These are phyloP conservation scores for Orychophragmus violaceus DNA, from an alignment of 345 rosid species.

Conservation along the genomic window DNA sequence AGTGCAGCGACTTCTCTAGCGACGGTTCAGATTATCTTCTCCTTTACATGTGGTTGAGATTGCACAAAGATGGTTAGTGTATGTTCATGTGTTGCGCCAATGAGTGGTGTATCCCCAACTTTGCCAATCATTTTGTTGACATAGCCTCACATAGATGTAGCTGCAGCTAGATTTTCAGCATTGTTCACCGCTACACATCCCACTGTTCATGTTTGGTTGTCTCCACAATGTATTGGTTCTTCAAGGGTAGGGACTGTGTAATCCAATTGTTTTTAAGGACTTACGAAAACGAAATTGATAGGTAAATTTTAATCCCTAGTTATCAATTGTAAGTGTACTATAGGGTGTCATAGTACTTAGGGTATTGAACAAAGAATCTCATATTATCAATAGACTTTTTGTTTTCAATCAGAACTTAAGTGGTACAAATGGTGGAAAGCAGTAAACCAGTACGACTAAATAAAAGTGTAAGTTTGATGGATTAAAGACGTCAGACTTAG, in stretches of 20 bases:
- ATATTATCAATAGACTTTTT: too few relatives aligned
- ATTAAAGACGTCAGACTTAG: too few relatives aligned
- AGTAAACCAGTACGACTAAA: too few relatives aligned
- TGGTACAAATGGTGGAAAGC: too few relatives aligned
- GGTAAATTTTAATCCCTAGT: too few relatives aligned
- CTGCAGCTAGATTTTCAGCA: conserved; percentile 74
- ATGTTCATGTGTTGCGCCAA: conserved; percentile 68
- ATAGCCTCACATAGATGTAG: conserved; percentile 82
- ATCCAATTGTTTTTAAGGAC: conserved; percentile 51
- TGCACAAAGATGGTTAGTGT: too few relatives aligned
- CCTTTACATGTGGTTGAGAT: conserved; percentile 75
- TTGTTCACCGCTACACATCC: conserved; percentile 89
- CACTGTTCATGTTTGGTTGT: conserved; percentile 73
- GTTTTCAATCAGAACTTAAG: too few relatives aligned
- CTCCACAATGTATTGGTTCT: conserved; percentile 29
- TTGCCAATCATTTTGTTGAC: conserved; percentile 95
- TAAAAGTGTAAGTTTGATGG: too few relatives aligned
- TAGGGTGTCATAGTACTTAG: too few relatives aligned
- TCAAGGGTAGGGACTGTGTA: conserved; percentile 47
- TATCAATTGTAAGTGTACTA: too few relatives aligned
- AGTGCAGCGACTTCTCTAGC: conserved; percentile 91
- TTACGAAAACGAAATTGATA: too few relatives aligned
- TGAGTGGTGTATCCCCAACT: conserved; percentile 82
- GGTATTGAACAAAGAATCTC: too few relatives aligned
- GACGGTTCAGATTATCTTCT: conserved; percentile 72